These are phyloP conservation scores for Aspergillus luchuensis DNA, from an alignment of 2,329 filamentous ascomycete genomes.

Conservation along the genomic window DNA sequence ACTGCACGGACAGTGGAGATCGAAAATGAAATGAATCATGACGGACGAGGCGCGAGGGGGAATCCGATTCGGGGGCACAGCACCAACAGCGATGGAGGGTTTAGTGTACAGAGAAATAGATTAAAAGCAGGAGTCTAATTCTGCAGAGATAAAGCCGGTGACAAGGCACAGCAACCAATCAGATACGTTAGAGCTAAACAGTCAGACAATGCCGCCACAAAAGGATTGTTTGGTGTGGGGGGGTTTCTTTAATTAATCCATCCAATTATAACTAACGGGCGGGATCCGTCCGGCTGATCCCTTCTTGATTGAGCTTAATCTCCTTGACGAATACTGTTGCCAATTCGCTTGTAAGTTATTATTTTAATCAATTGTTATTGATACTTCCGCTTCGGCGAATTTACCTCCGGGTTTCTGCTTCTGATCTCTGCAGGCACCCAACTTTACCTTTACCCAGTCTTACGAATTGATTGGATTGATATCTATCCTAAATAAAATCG, in stretches of 20 bases:
- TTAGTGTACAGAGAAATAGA: not conserved
- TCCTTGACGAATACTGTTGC: not conserved
- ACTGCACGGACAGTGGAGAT: not conserved
- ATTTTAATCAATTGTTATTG: too few species aligned
- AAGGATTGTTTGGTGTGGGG: not conserved
- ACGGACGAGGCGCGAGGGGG: not conserved
- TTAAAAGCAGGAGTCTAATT: not conserved
- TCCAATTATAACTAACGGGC: not conserved
- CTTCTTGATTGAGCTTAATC: not conserved
- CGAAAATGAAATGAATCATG: not conserved
- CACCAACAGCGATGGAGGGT: not conserved
- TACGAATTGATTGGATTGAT: not conserved
- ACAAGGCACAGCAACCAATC: not conserved
- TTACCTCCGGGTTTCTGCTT: not conserved
- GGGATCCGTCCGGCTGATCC: not conserved
- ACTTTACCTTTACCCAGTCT: not conserved
- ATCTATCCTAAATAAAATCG: too few species aligned
- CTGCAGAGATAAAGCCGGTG: not conserved
- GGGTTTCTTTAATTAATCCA: not conserved
- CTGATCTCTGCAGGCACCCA: not conserved
- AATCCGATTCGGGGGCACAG: not conserved
- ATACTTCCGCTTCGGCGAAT: not conserved
- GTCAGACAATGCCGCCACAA: not conserved
- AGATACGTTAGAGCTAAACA: not conserved
- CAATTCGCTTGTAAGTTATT: too few species aligned